A percentile compares a stretch with the other conserved stretches of the same genome.
Conservation (phyloP, 495 filamentous ascomycete species). For the Cercophora sp. region DNA sequence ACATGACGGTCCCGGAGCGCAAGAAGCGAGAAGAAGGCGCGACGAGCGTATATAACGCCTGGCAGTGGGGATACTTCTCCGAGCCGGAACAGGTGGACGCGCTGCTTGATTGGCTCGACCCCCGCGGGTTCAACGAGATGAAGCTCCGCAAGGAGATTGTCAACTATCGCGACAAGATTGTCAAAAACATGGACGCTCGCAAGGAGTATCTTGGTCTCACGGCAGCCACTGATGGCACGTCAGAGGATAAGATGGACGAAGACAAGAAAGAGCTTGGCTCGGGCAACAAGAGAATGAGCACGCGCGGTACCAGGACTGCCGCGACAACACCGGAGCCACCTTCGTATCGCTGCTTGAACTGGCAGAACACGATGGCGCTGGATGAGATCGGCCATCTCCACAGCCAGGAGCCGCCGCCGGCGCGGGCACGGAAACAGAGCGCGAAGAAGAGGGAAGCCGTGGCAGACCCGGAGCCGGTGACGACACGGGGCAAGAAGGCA, state of each 20-base stretch:
- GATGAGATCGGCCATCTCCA: conserved; percentile 79
- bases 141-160: conserved; percentile 83
- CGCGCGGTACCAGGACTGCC: conserved; percentile 62
- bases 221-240: conserved; percentile 30
- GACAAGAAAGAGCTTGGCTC: conserved; percentile 29
- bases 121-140: conserved; percentile 73
- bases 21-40: conserved; percentile 81
- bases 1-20: conserved; percentile 77
- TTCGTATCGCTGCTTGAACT: conserved; percentile 68
- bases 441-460: conserved; percentile 30
- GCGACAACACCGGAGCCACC: conserved; percentile 47
- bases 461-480: conserved; percentile 11
- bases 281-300: conserved; percentile 63
- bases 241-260: conserved; percentile 53
- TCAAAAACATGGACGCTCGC: conserved; percentile 73
- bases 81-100: conserved; percentile 70
- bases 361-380: conserved; percentile 76
- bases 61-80: conserved; percentile 88
- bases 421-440: conserved; percentile 55
- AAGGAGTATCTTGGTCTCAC: conserved; percentile 59
- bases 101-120: conserved; percentile 84
- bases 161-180: conserved; percentile 71
- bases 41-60: conserved; percentile 71
- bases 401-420: conserved; percentile 66
- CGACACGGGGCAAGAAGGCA: conserved; percentile 21